Conservation (phyloP, 495 filamentous ascomycete genomes). For the Tuber melanosporum region DNA sequence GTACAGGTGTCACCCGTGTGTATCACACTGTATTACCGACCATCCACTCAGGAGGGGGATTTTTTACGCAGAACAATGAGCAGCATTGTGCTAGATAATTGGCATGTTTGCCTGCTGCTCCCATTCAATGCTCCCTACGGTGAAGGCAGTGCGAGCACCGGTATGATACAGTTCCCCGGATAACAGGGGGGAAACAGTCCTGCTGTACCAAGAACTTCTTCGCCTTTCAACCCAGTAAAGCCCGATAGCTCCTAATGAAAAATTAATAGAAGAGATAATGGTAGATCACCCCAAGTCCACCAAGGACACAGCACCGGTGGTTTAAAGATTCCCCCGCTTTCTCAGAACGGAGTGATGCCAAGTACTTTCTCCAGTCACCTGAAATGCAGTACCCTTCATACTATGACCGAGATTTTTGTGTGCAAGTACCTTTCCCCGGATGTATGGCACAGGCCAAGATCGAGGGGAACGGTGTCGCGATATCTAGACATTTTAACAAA, state of each 20-base stretch:
- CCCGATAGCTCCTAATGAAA: neutral
- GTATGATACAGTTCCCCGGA: neutral
- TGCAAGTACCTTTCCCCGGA: neutral
- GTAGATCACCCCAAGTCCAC: neutral
- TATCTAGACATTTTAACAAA: neutral
- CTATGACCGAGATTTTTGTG: neutral
- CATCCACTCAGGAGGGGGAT: neutral
- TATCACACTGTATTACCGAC: too few relatives aligned
- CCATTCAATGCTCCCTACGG: neutral
- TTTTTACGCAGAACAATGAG: neutral
- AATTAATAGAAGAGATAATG: neutral
- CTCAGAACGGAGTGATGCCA: neutral
- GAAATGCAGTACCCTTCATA: neutral
- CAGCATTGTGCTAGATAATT: neutral
- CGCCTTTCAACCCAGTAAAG: neutral
- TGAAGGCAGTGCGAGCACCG: neutral
- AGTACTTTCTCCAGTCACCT: neutral
- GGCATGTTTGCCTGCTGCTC: neutral
- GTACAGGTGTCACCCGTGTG: neutral
- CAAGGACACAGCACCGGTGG: neutral
- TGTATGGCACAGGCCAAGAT: neutral
- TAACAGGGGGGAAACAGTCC: neutral
- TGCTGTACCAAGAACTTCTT: neutral
- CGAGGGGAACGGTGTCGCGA: neutral
- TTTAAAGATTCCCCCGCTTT: neutral